Percentiles rank a stretch among this genome's conserved stretches.
Conservation (phyloP, 1,139 yeast species). For the Blastobotrys apis region DNA sequence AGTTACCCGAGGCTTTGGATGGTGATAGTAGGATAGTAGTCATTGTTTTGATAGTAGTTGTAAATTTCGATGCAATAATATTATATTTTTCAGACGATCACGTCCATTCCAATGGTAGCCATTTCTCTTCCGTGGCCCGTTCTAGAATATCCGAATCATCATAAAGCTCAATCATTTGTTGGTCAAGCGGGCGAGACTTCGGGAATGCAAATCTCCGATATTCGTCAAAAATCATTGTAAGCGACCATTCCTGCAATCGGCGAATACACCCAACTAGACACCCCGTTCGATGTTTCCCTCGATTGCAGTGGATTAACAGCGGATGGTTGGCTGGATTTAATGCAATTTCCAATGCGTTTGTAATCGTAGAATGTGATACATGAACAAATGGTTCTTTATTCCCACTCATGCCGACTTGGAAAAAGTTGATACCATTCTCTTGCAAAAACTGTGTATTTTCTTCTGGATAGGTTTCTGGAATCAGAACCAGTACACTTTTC, state of each 20-base stretch:
- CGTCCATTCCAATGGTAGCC: slow-evolving; percentile 72
- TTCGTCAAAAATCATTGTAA: slow-evolving; percentile 91
- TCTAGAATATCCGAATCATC: slow-evolving; percentile 57
- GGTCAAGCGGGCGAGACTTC: slow-evolving; percentile 90
- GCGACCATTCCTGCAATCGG: slow-evolving; percentile 84
- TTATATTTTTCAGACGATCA: too few species aligned
- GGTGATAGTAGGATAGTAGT: too few species aligned
- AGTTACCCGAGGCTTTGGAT: too few species aligned
- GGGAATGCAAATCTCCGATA: slow-evolving; percentile 93
- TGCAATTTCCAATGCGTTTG: slow-evolving; percentile 76
- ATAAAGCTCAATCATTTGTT: slow-evolving; percentile 87
- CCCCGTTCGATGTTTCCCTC: slow-evolving; percentile 96
- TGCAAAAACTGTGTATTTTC: slow-evolving; percentile 63
- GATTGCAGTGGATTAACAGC: slow-evolving; percentile 83
- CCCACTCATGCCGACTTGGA: slow-evolving; percentile 91
- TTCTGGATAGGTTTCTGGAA: slow-evolving; percentile 87
- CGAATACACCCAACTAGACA: slow-evolving; percentile 91
- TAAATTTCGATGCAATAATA: too few species aligned
- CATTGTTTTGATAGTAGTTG: too few species aligned
- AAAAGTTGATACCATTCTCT: slow-evolving; percentile 58
- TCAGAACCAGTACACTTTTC: slow-evolving; percentile 73
- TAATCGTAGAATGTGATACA: slow-evolving; percentile 68
- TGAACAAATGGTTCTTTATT: slow-evolving; percentile 49
- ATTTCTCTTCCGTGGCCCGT: slow-evolving; percentile 47
- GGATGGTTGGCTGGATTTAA: slow-evolving; percentile 87